These are phyloP conservation scores for Diplodia corticola DNA, from an alignment of 2,329 filamentous ascomycete genomes.

Conservation along the genomic window DNA sequence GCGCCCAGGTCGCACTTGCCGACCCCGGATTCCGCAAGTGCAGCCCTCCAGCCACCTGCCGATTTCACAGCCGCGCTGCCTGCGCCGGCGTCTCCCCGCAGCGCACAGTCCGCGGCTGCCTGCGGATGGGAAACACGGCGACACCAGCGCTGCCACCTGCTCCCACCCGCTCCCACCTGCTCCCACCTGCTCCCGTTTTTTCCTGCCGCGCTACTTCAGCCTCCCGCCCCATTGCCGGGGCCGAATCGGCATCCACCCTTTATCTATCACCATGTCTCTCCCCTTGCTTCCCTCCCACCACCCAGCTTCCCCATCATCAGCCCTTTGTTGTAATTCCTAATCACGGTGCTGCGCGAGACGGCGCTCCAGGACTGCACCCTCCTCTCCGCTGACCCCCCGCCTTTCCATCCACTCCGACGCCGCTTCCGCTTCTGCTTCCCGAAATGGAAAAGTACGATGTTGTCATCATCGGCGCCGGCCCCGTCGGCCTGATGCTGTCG, in stretches of 20 bases:
- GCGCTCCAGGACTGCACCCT: neutral
- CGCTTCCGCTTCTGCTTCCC: no score
- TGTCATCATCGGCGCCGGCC: slow-evolving; percentile 86
- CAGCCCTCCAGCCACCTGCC: neutral
- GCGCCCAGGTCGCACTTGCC: slow-evolving; percentile 5
- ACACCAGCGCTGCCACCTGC: no score
- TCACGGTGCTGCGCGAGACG: neutral
- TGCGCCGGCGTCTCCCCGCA: slow-evolving; percentile 12
- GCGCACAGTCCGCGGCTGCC: neutral
- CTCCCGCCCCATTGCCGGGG: slow-evolving; percentile 6
- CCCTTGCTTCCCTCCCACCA: neutral
- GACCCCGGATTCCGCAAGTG: slow-evolving; percentile 12
- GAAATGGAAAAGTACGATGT: slow-evolving; percentile 59
- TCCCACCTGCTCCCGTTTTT: neutral
- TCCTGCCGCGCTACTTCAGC: neutral
- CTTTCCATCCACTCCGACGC: neutral
- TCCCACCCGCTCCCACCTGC: no score
- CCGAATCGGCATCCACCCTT: neutral
- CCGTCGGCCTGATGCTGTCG: slow-evolving; percentile 83
- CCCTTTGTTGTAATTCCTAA: neutral
- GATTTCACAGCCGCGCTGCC: neutral
- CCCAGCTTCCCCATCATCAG: neutral
- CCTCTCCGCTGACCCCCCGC: neutral
- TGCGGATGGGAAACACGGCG: neutral
- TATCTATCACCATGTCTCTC: slow-evolving; percentile 7